phyloP scores from a whole-genome alignment of 192 early-diverging fungal genomes.

The Physocladia obscura region DNA sequence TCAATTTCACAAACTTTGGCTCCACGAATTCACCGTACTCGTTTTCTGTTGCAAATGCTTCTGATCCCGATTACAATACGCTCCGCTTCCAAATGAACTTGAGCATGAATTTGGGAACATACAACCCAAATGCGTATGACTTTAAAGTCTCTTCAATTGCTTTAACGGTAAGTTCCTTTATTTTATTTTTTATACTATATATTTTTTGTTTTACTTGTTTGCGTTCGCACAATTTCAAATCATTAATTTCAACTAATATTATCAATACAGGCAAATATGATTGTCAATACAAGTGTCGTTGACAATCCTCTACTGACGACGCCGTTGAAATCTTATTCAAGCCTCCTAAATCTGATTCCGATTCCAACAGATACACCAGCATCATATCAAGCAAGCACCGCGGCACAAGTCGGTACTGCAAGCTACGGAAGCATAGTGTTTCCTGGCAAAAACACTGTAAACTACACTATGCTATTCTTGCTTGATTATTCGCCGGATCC shows the following conservation, averaged over 20 bases:
- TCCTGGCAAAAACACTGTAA: conserved; percentile 14
- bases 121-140: conserved; percentile 28
- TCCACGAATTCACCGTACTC: conserved; percentile 1
- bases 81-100: conserved; percentile 21
- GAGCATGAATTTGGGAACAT: conserved; percentile 6
- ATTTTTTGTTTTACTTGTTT: background rate
- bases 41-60: background rate
- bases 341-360: background rate
- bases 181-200: background rate
- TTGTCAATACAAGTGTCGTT: conserved; percentile 20
- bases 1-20: conserved; percentile 8
- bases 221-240: background rate
- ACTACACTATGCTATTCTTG: conserved; percentile 33
- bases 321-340: background rate
- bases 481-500: conserved; percentile 27
- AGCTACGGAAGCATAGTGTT: conserved; percentile 15
- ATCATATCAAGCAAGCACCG: background rate
- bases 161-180: conserved; percentile 1
- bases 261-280: conserved; percentile 32
- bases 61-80: conserved; percentile 9
- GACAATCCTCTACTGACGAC: conserved; percentile 16
- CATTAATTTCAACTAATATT: no score
- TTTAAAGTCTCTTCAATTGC: conserved; percentile 11
- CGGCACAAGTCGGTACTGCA: conserved; percentile 22
- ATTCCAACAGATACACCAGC: conserved; percentile 3